phyloP scores from a whole-genome alignment of 257 asterid species.

The Solanum medicagineum region DNA sequence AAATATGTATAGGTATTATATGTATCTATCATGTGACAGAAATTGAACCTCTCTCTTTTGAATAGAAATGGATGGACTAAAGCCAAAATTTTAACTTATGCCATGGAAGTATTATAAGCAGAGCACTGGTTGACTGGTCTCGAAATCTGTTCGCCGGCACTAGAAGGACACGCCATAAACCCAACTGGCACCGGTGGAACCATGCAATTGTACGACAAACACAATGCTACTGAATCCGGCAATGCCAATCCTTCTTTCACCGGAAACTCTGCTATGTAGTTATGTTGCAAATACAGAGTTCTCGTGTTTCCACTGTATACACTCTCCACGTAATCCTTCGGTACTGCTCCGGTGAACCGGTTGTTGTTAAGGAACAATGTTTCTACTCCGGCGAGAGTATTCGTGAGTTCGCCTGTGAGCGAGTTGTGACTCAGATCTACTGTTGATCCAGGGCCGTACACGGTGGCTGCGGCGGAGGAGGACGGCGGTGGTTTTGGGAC shows the following conservation, averaged over 20 bases:
- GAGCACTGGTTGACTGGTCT: conserved; percentile 66
- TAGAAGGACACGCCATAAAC: conserved; percentile 44
- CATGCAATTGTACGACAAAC: conserved; percentile 63
- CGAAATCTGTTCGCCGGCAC: conserved; percentile 49
- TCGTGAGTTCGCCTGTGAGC: conserved; percentile 35
- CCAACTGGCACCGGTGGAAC: conserved; percentile 35
- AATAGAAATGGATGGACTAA: not conserved
- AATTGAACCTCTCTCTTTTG: not conserved
- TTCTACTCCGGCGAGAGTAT: conserved; percentile 39
- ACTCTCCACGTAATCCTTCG: conserved; percentile 40
- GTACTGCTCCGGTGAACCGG: conserved; percentile 42
- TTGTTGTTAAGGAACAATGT: conserved; percentile 54
- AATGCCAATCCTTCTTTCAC: conserved; percentile 19
- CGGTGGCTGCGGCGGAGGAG: not conserved
- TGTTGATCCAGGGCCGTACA: conserved; percentile 22
- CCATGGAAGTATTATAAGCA: conserved; percentile 8
- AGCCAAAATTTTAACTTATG: not conserved
- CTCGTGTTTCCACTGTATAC: conserved; percentile 32
- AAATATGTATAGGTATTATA: not conserved
- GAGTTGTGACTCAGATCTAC: conserved; percentile 69
- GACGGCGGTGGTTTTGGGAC: conserved; percentile 24
- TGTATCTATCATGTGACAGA: not conserved
- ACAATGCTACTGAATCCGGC: conserved; percentile 51
- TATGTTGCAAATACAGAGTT: conserved; percentile 66
- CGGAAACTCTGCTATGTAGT: conserved; percentile 45